Evolutionary conservation across 306 rosid species (phyloP), one percentile per base, ranked within the genome.

Genomic region (Lathyrus aphaca): DNA sequence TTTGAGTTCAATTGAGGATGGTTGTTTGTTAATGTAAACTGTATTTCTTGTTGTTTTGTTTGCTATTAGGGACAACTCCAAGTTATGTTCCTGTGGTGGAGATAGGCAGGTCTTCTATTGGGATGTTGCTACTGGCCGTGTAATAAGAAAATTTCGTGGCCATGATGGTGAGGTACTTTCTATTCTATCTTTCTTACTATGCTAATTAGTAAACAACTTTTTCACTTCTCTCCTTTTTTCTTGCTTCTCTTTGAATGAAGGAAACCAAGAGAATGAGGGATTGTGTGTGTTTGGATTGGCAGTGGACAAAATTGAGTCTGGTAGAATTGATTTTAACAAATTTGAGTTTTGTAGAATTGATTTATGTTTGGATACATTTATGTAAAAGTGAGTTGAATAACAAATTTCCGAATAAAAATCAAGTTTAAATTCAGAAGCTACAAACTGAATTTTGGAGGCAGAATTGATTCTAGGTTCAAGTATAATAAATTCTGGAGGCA

Each of bases 81-180:
- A 90, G 74, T 63, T 94, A 68, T 76, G 88, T 74, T 94, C 97
- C 0, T 89, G 96, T 21, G 97, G 97, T 30, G 98, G 98, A 64
- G 96, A 93, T 76, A 78, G 97, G 30, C 92, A 93, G 69, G 59
- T 94, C 13, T 90, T 85, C 59, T 94, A 87, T 42, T 94, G 95
- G 98, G 97, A 94, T 82, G 98, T 94, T 27, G 81, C 97, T 19
- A 81, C 89, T 0, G 92, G 91, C 9, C 88, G 88, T 55, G 99
- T 94, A 7, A 90, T 94, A 54, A 84, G 95, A 63, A 94, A 91
- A 71, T 91, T 94, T 38, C 91, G 89, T 30, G 97, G 97, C 30
- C 98, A 94, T 80, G 96, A 88, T 69, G 78, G 97, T 68, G 97
- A 86, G 87, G 84, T 85, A 53, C 39, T 71, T 54, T 57, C 53